These are phyloP conservation scores for Panaeolus papilionaceus DNA, from an alignment of 768 basidiomycete genomes.

Conservation along the genomic window DNA sequence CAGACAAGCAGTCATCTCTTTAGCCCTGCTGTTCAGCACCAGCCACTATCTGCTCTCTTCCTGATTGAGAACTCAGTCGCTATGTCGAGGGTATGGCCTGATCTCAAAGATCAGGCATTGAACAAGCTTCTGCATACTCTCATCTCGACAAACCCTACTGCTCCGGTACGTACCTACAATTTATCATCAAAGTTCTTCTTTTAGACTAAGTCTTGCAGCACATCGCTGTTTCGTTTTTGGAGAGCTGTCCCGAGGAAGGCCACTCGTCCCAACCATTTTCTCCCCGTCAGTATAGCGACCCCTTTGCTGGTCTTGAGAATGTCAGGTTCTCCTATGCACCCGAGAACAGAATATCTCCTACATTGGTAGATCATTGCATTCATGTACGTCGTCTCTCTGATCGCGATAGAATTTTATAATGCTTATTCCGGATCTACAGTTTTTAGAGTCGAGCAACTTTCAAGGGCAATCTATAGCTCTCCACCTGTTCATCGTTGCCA, in stretches of 20 bases:
- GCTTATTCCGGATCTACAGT: constrained; percentile 30
- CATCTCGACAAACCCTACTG: constrained; percentile 41
- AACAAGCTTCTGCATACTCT: constrained; percentile 47
- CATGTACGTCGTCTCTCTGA: constrained; percentile 42
- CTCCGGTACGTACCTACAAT: constrained; percentile 42
- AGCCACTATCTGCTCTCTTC: constrained; percentile 48
- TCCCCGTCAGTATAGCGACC: constrained; percentile 48
- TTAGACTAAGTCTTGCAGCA: constrained; percentile 26
- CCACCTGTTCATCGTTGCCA: constrained; percentile 63
- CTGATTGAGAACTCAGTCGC: constrained; percentile 62
- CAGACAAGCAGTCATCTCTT: constrained; percentile 27
- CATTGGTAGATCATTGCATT: constrained; percentile 48
- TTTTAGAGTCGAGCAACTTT: constrained; percentile 40
- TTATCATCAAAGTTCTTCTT: constrained; percentile 14
- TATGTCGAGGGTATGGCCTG: constrained; percentile 52
- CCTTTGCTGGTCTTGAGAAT: constrained; percentile 43
- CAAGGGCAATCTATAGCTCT: constrained; percentile 40
- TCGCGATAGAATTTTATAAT: constrained; percentile 1
- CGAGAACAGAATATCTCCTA: constrained; percentile 51
- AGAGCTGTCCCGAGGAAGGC: constrained; percentile 47
- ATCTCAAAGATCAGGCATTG: constrained; percentile 47
- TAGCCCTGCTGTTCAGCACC: constrained; percentile 33
- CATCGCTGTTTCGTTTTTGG: constrained; percentile 50
- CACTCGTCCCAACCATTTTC: constrained; percentile 32
- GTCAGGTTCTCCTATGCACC: constrained; percentile 49